phyloP scores from a whole-genome alignment of 306 rosid species.

The Carpinus viminea region DNA sequence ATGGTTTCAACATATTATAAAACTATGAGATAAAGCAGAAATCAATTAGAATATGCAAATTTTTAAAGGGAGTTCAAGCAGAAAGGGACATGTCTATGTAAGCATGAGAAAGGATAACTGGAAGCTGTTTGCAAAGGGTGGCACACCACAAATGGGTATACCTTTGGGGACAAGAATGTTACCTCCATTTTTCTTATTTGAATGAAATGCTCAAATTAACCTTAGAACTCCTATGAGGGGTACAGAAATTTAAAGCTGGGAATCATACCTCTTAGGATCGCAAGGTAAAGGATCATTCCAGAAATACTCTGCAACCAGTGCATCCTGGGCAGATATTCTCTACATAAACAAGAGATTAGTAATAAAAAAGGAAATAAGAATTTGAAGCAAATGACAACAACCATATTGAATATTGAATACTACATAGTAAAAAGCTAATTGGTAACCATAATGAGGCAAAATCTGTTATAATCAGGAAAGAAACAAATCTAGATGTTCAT shows the following conservation, averaged over 20 bases:
- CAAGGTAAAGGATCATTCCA: slow-evolving; percentile 75
- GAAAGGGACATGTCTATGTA: neutral
- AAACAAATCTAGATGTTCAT: neutral
- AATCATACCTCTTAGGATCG: slow-evolving; percentile 61
- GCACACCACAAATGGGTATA: neutral
- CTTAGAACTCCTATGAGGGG: neutral
- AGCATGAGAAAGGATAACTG: neutral
- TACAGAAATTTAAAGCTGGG: neutral
- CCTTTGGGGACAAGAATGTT: neutral
- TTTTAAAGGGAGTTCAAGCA: neutral
- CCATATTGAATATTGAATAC: neutral
- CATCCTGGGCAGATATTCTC: slow-evolving; percentile 70
- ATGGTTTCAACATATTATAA: neutral
- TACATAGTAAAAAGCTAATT: neutral
- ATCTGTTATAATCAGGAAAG: neutral
- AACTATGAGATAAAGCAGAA: slow-evolving; percentile 2
- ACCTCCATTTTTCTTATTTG: neutral
- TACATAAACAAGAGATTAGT: slow-evolving; percentile 19
- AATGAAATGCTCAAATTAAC: neutral
- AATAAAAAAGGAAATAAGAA: slow-evolving; percentile 16
- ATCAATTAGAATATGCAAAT: neutral
- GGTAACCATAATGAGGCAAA: slow-evolving; percentile 18
- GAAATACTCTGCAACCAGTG: slow-evolving; percentile 76
- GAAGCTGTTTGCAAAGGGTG: neutral
- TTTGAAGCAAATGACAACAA: neutral